A percentile compares a stretch with the other conserved stretches of the same genome.
phyloP scores from a whole-genome alignment of 306 rosid genomes.

The Crataegus laevigata region DNA sequence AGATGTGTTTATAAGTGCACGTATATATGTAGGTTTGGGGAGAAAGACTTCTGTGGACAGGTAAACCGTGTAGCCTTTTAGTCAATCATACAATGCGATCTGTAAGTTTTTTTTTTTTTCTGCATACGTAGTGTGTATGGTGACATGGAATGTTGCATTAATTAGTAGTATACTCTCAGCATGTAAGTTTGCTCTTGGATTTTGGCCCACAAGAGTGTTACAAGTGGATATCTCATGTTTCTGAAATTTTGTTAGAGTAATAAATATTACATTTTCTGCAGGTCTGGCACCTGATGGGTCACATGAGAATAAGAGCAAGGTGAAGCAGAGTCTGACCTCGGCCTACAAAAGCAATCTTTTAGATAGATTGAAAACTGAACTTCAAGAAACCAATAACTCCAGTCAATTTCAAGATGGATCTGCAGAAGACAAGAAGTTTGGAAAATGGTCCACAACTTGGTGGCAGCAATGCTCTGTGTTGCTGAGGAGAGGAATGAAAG shows the following conservation, averaged over 20 bases:
- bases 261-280: conserved; percentile 9
- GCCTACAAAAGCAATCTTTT: conserved; percentile 24
- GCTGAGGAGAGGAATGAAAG: conserved; percentile 60
- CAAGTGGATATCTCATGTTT: not conserved
- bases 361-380: conserved; percentile 22
- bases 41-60: not conserved
- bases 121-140: no score
- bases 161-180: no score
- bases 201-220: not conserved
- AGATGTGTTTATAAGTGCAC: not conserved
- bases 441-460: conserved; percentile 64
- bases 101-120: no score
- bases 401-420: conserved; percentile 7
- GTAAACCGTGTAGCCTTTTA: not conserved
- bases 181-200: not conserved
- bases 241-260: not conserved
- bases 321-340: conserved; percentile 34
- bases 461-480: conserved; percentile 54
- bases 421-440: conserved; percentile 23
- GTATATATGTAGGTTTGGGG: not conserved
- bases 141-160: no score
- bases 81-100: not conserved
- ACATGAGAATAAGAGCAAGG: conserved; percentile 20
- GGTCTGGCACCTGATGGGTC: conserved; percentile 37
- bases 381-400: not conserved